Evolutionary conservation across 2,329 filamentous ascomycete genomes (phyloP).

Genomic region (Sordariomycetes sp.): DNA sequence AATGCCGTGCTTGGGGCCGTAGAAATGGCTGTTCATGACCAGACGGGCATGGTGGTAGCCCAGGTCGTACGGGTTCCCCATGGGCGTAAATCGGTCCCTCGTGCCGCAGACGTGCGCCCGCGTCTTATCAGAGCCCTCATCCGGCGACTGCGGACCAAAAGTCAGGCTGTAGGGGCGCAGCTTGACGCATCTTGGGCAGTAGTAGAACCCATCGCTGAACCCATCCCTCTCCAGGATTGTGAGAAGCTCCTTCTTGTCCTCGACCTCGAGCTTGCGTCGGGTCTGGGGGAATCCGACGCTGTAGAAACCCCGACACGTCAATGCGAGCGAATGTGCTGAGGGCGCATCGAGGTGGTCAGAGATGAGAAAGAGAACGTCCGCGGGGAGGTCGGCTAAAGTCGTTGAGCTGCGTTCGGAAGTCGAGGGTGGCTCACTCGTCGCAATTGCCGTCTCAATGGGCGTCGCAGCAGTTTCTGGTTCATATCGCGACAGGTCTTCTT

Average conservation of each 20-base stretch:
- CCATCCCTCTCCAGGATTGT: conserved; percentile 8
- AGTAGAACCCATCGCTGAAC: conserved; percentile 8
- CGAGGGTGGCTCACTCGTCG: no score
- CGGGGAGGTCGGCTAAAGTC: conserved; percentile 8
- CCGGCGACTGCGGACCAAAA: conserved; percentile 6
- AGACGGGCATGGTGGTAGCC: conserved; percentile 11
- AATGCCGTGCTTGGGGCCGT: conserved; percentile 10
- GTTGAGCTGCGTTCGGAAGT: background rate
- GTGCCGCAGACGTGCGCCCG: conserved; percentile 4
- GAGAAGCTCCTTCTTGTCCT: conserved; percentile 7
- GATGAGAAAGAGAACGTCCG: conserved; percentile 10
- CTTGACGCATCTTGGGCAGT: conserved; percentile 10
- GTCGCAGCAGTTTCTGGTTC: no score
- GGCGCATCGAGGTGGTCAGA: conserved; percentile 10
- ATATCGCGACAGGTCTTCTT: no score
- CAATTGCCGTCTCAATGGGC: no score
- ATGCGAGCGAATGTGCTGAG: conserved; percentile 7
- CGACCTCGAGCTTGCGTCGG: conserved; percentile 2
- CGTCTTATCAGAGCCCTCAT: background rate
- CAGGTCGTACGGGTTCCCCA: conserved; percentile 10
- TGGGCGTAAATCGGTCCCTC: conserved; percentile 10
- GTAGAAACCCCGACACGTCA: conserved; percentile 8
- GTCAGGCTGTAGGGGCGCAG: conserved; percentile 8
- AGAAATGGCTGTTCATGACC: conserved; percentile 11
- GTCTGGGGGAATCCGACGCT: conserved; percentile 3